Conservation (phyloP, 1,284 basidiomycete species). For the Ganoderma leucocontextum region DNA sequence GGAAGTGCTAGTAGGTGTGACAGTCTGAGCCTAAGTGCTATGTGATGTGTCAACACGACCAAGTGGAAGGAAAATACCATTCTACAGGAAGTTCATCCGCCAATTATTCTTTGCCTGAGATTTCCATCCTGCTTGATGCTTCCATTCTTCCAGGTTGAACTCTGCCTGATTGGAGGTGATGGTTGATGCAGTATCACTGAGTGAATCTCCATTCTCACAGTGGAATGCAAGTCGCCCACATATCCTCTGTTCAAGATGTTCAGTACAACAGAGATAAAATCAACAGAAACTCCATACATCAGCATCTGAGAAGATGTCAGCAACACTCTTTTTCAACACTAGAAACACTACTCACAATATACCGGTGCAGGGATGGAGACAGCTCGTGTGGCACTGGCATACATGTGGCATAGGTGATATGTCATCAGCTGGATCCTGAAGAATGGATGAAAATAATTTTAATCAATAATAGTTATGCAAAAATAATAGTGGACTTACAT, state of each 20-base stretch:
- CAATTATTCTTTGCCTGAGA: conserved; percentile 2
- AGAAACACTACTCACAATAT: conserved; percentile 56
- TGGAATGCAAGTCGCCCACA: conserved; percentile 44
- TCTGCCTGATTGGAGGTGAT: conserved; percentile 22
- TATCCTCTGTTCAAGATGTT: conserved; percentile 50
- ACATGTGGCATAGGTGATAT: conserved; percentile 61
- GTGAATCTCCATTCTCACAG: conserved; percentile 24
- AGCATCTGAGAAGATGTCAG: conserved; percentile 50
- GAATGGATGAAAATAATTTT: background rate
- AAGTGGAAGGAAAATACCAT: background rate
- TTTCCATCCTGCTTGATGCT: conserved; percentile 12
- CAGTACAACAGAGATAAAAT: background rate
- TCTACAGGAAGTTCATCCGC: conserved; percentile 1
- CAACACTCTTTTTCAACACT: background rate
- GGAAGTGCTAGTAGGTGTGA: too few relatives aligned
- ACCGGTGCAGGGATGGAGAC: conserved; percentile 75
- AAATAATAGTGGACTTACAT: conserved; percentile 41
- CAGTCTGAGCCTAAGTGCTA: too few relatives aligned
- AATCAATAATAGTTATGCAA: background rate
- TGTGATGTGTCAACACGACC: too few relatives aligned
- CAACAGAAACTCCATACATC: conserved; percentile 49
- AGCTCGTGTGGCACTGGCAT: conserved; percentile 65
- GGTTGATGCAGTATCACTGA: conserved; percentile 39
- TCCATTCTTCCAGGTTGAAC: conserved; percentile 50
- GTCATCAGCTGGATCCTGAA: conserved; percentile 61